Conservation (phyloP, 345 rosid genomes). For the Eucalyptus pauciflora region DNA sequence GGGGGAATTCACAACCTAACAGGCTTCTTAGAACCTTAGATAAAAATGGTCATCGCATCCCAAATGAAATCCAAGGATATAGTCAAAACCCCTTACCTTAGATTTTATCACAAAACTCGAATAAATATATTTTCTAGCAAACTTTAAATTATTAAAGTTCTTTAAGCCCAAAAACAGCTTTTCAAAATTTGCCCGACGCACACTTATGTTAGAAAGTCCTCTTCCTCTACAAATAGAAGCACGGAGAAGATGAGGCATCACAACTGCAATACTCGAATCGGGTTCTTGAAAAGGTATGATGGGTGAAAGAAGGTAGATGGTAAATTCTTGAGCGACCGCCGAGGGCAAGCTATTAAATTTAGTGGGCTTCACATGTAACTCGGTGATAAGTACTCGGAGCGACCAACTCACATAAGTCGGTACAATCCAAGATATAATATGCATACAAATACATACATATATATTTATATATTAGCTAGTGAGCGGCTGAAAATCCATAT, state of each 20-base stretch:
- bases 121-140: neutral
- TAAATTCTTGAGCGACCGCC: accelerated
- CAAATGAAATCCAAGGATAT: neutral
- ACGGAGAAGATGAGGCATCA: neutral
- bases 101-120: neutral
- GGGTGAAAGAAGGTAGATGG: neutral
- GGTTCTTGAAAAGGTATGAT: neutral
- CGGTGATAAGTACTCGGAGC: accelerated
- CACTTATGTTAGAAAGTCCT: neutral
- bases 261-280: neutral
- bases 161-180: neutral
- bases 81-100: neutral
- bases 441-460: no score
- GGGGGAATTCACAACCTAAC: neutral
- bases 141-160: neutral
- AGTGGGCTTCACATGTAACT: neutral
- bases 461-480: neutral
- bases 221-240: neutral
- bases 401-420: neutral
- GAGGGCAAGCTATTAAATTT: neutral
- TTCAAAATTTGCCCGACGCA: no score
- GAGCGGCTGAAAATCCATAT: neutral
- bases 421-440: neutral
- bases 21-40: neutral
- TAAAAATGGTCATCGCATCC: neutral